Conservation (phyloP, 441 rosid genomes). For the Biscutella laevigata region DNA sequence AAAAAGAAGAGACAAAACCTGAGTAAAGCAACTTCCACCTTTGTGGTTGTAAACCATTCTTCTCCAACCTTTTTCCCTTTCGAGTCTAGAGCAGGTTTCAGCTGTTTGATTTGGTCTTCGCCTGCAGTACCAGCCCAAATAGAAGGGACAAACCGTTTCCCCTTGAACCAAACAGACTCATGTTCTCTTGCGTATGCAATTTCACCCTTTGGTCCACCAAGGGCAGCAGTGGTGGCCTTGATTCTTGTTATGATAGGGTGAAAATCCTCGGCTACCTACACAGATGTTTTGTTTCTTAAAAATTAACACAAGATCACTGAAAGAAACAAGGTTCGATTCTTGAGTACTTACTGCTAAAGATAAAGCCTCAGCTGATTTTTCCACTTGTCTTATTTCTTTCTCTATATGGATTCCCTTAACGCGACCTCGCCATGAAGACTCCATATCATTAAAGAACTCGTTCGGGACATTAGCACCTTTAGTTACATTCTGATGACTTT, state of each 20-base stretch:
- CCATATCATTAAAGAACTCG: conserved; percentile 92
- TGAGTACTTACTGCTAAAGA: conserved; percentile 56
- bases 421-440: conserved; percentile 79
- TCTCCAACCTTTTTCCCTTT: conserved; percentile 96
- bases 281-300: conserved; percentile 8
- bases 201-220: conserved; percentile 87
- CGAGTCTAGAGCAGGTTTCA: conserved; percentile 77
- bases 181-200: conserved; percentile 83
- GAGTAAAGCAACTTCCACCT: conserved; percentile 73
- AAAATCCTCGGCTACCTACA: conserved; percentile 77
- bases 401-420: conserved; percentile 73
- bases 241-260: conserved; percentile 70
- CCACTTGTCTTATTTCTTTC: conserved; percentile 57
- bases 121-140: conserved; percentile 88
- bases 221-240: conserved; percentile 63
- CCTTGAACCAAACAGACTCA: conserved; percentile 95
- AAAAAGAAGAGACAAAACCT: too few relatives aligned
- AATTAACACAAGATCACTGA: background rate
- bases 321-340: background rate
- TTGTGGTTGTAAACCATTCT: conserved; percentile 87
- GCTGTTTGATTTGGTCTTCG: conserved; percentile 90
- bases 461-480: conserved; percentile 42
- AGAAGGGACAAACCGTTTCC: conserved; percentile 69
- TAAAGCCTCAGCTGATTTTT: conserved; percentile 58
- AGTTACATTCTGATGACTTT: conserved; percentile 47